Base-by-base conservation (phyloP, 1,139 yeast species). In the Taphrina communis region DNA sequence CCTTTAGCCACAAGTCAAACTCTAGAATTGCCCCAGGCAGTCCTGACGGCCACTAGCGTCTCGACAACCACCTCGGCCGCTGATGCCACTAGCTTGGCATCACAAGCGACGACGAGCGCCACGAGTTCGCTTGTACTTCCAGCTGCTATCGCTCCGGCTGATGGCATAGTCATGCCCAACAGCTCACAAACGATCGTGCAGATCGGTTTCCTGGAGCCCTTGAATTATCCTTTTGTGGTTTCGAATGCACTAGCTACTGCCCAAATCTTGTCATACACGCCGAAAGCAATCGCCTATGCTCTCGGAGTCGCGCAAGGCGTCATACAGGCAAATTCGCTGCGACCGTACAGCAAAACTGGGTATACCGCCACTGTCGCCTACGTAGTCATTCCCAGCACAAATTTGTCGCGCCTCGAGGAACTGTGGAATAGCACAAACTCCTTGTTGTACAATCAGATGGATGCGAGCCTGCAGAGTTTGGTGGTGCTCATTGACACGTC, bases 141-240 rank as follows among this genome's bases (percentile, higher is more conserved):
- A 25, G 75, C 77, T 71, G 76, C 76, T 41, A 80, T 80, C 71
- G 78, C 80, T 2, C 82, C 82, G 4, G 75, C 78, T 31, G 78
- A 75, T 3, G 75, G 74, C 8, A 71, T 74, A 17, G 75, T 78
- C 39, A 71, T 72, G 31, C 71, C 74, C 14, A 78, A 80, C 36
- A 72, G 73, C 41, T 77, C 75, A 63, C 74, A 78, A 9, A 73
- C 75, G 59, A 73, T 78, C 35, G 73, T 80, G 36, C 82, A 79
- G 71, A 73, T 81, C 69, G 83, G 82, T 0, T 81, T 81, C 73
- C 75, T 76, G 68, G 78, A 78, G 69, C 74, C 78, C 3, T 74
- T 81, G 63, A 80, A 81, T 73, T 81, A 81, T 71, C 79, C 78
- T 44, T 80, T 80, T 73, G 79, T 81, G 44, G 82, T 78, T 8